Base-by-base conservation (phyloP, 2,329 filamentous ascomycete species). In the Penicillium thymicola region DNA sequence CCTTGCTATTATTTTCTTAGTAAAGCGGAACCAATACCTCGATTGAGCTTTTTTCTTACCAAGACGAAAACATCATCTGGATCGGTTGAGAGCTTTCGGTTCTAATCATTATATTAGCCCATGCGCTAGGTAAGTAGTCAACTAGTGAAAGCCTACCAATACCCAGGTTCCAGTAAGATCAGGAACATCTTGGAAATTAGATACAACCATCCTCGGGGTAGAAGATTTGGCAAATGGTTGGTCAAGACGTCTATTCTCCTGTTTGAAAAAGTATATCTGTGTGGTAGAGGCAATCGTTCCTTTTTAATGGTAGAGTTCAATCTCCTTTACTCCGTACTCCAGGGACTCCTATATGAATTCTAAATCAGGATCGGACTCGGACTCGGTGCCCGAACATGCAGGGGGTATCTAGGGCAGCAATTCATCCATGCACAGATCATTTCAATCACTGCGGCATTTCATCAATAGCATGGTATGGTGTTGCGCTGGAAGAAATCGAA, bases 61-160 rank as follows among this genome's bases (percentile, higher is more conserved):
- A 64, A 18, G 8, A 43, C 48, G 27, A 65, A 61, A 1, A 65
- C 44, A 6, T 52, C 44, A 44, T 64, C 63, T 5, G 61, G 59
- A 27, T 65, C 61, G 38, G 59, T 58, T 2, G 63, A 65, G 2
- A 64, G 21, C 25, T 59, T 55, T 38, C 58, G 57, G 34, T 65
- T 62, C 61, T 65, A 41, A 8, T 28, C 10, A n/a, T 23, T 16
- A 14, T 36, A 9, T 18, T 47, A 45, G n/a, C 2, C 8, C 30
- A 23, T 18, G 14, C 27, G 7, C 11, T 4, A 44, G 6, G 2
- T 5, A 13, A n/a, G 5, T 9, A 7, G 28, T 6, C 5, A 21
- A 34, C 7, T 14, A 9, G 10, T 9, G 7, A n/a, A 21, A 16
- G 16, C 61, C 1, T 53, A 64, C 62, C 34, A 65, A 36, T 25